Evolutionary conservation across 441 rosid genomes (phyloP), one percentile per base, ranked within the genome.

Genomic region (Adansonia grandidieri): DNA sequence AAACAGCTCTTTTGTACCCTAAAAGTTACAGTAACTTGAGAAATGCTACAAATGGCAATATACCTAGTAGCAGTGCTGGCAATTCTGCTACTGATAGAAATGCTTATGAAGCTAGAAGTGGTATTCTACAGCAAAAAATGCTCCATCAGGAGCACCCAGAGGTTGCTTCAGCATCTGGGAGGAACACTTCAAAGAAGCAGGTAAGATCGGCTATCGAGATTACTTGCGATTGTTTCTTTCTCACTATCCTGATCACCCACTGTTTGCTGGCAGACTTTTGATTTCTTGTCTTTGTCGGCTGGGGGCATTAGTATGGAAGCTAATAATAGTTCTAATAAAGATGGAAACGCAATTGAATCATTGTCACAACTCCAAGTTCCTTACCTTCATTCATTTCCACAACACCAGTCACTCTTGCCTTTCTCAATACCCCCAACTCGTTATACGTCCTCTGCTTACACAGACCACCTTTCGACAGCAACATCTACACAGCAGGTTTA

Each of bases 201-300:
- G 93, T 90, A 79, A 74, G 67, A 45, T 54, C 67, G 20, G 71
- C 42, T 48, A 28, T 73, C 47, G 61, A 61, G 14, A 50, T 72
- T 45, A 3, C 50, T 63, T 58, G 61, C 78, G 50, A 17, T 70
- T 80, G 45, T 57, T 45, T 9, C 20, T 37, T 66, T n/a, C 19
- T 66, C 73, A 45, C 4, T 77, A 17, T n/a, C 42, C 82, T 70
- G 78, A 79, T 77, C 48, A 11, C 57, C 56, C 51, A 58, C 60
- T 81, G 70, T 73, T 79, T 73, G 71, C 78, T 48, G 40, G 82
- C 89, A 95, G 99, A 79, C 83, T 81, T 90, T 83, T 74, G 83
- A 92, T 80, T 95, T 95, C 87, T 77, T 93, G 79, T 88, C 96
- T 79, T 78, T 92, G 65, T 84, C 91, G 9, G 37, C 84, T 77